A percentile compares a stretch with the other conserved stretches of the same genome.
Evolutionary conservation across 371 early-diverging fungal genomes (phyloP).

Genomic region (Apophysomyces trapeziformis): DNA sequence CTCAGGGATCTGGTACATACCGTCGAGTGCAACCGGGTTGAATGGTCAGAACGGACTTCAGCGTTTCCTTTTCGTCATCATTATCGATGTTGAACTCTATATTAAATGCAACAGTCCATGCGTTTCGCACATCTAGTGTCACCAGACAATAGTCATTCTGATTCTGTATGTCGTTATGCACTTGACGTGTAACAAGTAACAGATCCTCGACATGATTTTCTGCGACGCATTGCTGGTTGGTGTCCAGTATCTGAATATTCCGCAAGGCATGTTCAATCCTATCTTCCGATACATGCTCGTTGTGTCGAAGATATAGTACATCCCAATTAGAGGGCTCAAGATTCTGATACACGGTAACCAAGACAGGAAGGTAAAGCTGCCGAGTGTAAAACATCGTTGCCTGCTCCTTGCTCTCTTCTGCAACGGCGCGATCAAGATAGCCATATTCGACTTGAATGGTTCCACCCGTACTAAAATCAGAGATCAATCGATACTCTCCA

Average conservation of each 20-base stretch:
- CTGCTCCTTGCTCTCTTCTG: conserved; percentile 9
- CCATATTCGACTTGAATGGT: conserved; percentile 79
- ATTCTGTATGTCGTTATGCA: conserved; percentile 19
- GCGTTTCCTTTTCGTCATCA: conserved; percentile 22
- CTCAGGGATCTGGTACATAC: background rate
- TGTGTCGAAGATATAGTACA: conserved; percentile 60
- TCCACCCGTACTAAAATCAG: conserved; percentile 62
- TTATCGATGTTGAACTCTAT: conserved; percentile 69
- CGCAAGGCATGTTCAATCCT: conserved; percentile 27
- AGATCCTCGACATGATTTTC: conserved; percentile 24
- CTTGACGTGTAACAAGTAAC: conserved; percentile 22
- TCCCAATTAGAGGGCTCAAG: conserved; percentile 71
- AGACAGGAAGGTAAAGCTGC: conserved; percentile 70
- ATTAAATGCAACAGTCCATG: conserved; percentile 74
- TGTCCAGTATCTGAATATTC: conserved; percentile 11
- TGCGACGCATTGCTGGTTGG: conserved; percentile 1
- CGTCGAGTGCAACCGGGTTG: conserved; percentile 26
- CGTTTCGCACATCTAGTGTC: conserved; percentile 80
- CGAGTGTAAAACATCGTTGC: conserved; percentile 63
- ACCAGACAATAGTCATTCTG: conserved; percentile 72
- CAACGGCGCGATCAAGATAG: conserved; percentile 44
- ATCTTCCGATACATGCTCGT: conserved; percentile 22
- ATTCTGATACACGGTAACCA: conserved; percentile 73
- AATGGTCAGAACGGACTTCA: conserved; percentile 32
- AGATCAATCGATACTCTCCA: background rate